Conservation (phyloP, 495 filamentous ascomycete genomes). For the Podospora sp. region DNA sequence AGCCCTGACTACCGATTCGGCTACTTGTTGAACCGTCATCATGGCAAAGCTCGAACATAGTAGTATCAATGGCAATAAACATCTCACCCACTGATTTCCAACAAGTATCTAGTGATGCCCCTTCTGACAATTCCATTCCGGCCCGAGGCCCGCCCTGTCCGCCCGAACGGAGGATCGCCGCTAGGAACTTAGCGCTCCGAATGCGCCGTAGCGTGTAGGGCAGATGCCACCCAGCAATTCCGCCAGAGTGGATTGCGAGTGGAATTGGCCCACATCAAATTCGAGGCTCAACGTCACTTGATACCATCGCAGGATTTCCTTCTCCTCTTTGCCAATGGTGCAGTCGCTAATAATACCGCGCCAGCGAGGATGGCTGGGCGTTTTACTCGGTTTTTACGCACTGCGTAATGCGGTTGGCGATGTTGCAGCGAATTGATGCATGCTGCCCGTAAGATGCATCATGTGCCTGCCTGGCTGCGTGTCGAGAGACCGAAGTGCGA, state of each 20-base stretch:
- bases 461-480: neutral
- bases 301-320: neutral
- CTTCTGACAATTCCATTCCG: too few relatives aligned
- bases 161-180: neutral
- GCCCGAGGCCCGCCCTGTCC: too few relatives aligned
- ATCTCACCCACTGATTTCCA: too few relatives aligned
- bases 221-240: neutral
- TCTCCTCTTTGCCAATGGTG: neutral
- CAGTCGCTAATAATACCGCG: neutral
- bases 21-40: too few relatives aligned
- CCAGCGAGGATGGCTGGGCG: neutral
- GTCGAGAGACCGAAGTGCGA: neutral
- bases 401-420: neutral
- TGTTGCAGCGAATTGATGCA: neutral
- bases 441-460: neutral
- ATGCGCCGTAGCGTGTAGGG: neutral
- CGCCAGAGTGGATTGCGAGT: neutral
- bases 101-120: too few relatives aligned
- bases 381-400: neutral
- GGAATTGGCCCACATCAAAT: too few relatives aligned
- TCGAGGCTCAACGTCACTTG: neutral
- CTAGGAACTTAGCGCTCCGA: neutral
- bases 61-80: too few relatives aligned
- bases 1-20: too few relatives aligned
- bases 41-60: too few relatives aligned